A percentile compares a stretch with the other conserved stretches of the same genome.
Conservation (phyloP, 2,329 filamentous ascomycete species). For the Hymenoscyphus fructigenus region DNA sequence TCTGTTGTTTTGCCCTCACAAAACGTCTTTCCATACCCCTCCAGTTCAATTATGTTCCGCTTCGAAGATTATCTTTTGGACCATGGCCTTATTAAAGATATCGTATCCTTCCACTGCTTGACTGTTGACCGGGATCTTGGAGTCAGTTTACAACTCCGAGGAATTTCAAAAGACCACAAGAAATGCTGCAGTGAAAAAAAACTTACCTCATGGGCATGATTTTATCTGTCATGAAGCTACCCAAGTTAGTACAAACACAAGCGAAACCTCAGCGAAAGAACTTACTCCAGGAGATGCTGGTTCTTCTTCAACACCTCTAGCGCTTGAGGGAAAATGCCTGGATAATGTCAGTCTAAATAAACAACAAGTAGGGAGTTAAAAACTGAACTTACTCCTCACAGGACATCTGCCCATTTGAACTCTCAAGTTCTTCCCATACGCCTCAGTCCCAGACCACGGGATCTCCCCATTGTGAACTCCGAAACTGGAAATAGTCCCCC, state of each 20-base stretch:
- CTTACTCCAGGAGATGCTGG: constrained; percentile 65
- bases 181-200: neutral
- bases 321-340: constrained; percentile 60
- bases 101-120: constrained; percentile 68
- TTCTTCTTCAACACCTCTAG: constrained; percentile 64
- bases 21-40: neutral
- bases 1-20: neutral
- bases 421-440: constrained; percentile 68
- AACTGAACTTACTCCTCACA: constrained; percentile 58
- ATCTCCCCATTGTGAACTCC: constrained; percentile 75
- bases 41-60: constrained; percentile 21
- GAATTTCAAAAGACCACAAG: neutral
- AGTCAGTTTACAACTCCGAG: neutral
- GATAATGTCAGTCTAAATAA: constrained; percentile 69
- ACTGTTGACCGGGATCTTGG: constrained; percentile 19
- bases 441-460: constrained; percentile 62
- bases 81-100: constrained; percentile 70
- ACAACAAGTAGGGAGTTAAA: constrained; percentile 65
- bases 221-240: constrained; percentile 74
- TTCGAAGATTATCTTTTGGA: constrained; percentile 71
- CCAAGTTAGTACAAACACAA: constrained; percentile 23
- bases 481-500: constrained; percentile 72
- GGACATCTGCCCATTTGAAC: constrained; percentile 75
- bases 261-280: constrained; percentile 12
- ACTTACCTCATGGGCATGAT: constrained; percentile 61